phyloP scores from a whole-genome alignment of 1,139 yeast genomes.

The Sugiyamaella grinbergsii region DNA sequence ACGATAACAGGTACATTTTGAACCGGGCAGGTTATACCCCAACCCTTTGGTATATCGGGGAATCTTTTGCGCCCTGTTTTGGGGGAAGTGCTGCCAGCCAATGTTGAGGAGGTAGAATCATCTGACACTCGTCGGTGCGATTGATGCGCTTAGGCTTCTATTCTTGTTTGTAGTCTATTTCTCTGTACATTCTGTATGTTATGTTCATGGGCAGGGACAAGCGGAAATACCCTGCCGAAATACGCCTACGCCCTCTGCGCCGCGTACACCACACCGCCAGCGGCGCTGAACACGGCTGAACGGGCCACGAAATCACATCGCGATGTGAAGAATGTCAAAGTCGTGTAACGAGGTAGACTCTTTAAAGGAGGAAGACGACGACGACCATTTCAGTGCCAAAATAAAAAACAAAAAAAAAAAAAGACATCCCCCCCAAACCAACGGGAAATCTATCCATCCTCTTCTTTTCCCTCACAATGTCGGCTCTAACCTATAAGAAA shows the following conservation, averaged over 20 bases:
- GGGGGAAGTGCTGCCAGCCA: too few species aligned
- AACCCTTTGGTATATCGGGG: too few species aligned
- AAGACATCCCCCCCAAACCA: too few species aligned
- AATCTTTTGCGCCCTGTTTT: too few species aligned
- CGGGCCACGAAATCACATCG: constrained; percentile 15
- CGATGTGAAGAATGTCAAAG: neutral
- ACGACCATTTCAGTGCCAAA: neutral
- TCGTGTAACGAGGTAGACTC: constrained; percentile 5
- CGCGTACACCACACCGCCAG: neutral
- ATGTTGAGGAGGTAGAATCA: too few species aligned
- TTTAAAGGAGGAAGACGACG: neutral
- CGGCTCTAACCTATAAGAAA: constrained; percentile 80
- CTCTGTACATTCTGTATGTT: too few species aligned
- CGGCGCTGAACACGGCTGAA: constrained; percentile 14
- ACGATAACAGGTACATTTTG: neutral
- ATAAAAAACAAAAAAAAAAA: neutral
- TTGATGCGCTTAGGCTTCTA: too few species aligned
- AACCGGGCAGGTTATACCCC: neutral
- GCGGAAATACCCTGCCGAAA: too few species aligned
- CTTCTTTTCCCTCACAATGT: constrained; percentile 50
- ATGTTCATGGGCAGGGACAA: too few species aligned
- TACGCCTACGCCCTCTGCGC: too few species aligned
- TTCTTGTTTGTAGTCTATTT: too few species aligned
- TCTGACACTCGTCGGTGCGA: too few species aligned
- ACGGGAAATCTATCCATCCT: neutral